These are phyloP conservation scores for Tricholoma hemisulphureum DNA, from an alignment of 768 basidiomycete species.

Conservation along the genomic window DNA sequence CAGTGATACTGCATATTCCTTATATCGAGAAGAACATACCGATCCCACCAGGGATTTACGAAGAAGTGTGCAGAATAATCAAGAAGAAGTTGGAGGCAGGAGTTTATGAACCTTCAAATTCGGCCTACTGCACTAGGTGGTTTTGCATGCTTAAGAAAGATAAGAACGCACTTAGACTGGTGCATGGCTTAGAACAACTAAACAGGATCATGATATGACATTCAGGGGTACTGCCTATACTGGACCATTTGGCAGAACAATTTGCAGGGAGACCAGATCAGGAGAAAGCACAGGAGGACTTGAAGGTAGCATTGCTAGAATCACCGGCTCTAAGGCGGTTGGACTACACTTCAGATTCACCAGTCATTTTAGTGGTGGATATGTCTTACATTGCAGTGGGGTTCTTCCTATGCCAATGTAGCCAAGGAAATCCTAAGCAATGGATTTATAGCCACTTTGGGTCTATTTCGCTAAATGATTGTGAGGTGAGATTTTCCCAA, in stretches of 20 bases:
- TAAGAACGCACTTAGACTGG: constrained; percentile 26
- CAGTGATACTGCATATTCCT: no score
- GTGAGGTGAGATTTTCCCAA: background rate
- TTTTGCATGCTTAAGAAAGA: constrained; percentile 35
- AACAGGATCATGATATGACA: constrained; percentile 38
- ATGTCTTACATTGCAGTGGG: background rate
- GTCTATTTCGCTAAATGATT: background rate
- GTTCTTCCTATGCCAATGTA: background rate
- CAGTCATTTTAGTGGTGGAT: background rate
- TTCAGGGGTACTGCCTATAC: constrained; percentile 5
- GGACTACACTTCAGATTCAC: background rate
- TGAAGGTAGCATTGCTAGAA: background rate
- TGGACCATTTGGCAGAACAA: background rate
- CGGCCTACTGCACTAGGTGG: constrained; percentile 36
- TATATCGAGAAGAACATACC: no score
- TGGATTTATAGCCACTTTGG: background rate
- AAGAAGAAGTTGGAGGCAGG: constrained; percentile 33
- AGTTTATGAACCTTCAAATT: constrained; percentile 35
- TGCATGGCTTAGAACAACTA: constrained; percentile 40
- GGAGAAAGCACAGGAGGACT: constrained; percentile 3
- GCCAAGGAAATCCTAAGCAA: background rate
- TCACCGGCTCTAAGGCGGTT: background rate
- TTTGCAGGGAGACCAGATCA: background rate
- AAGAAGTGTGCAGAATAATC: constrained; percentile 31
- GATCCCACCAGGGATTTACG: no score